These are phyloP conservation scores for Lentinula edodes DNA, from an alignment of 768 basidiomycete species.

Conservation along the genomic window DNA sequence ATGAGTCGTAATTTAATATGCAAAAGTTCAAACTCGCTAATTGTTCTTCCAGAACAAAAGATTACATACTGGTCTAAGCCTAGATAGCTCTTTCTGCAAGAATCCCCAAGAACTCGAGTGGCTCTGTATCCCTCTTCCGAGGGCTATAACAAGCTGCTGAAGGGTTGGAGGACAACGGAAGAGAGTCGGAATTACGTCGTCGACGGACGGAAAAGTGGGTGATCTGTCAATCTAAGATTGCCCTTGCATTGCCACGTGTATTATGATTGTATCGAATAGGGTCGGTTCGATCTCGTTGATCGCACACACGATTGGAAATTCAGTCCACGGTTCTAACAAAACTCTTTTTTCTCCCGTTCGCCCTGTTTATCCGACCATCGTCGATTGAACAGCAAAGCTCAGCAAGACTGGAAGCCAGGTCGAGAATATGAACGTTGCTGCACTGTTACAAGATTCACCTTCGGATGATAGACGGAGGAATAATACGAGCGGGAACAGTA, in stretches of 20 bases:
- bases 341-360: background rate
- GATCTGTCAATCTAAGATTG: background rate
- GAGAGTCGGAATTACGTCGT: background rate
- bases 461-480: constrained; percentile 43
- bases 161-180: background rate
- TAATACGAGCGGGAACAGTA: constrained; percentile 21
- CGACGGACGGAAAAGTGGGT: background rate
- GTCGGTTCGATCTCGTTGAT: constrained; percentile 1
- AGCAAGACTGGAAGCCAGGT: background rate
- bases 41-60: background rate
- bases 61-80: background rate
- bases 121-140: background rate
- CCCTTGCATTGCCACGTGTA: background rate
- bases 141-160: background rate
- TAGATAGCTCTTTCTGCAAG: background rate
- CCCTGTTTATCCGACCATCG: background rate
- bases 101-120: background rate
- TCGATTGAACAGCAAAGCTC: background rate
- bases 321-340: background rate
- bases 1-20: too few species aligned
- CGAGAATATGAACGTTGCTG: constrained; percentile 59
- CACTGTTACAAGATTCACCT: constrained; percentile 64
- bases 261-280: background rate
- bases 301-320: background rate
- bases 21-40: background rate